Evolutionary conservation across 2,329 filamentous ascomycete species (phyloP).

Genomic region (Botryotinia convoluta): DNA sequence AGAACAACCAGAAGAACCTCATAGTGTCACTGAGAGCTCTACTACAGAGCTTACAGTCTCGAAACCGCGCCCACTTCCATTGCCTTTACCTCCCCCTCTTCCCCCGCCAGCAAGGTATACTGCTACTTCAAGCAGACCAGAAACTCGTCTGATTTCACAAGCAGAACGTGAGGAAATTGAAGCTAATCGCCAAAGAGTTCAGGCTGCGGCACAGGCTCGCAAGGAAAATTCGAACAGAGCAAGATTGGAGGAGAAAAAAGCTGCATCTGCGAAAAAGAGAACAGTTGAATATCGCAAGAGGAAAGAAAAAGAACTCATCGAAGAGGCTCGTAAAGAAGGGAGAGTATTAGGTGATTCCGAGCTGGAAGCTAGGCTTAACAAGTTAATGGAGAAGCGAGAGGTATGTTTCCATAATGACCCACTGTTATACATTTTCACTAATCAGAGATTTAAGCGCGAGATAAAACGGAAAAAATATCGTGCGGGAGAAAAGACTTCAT

Average conservation of each 20-base stretch:
- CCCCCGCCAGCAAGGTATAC: neutral
- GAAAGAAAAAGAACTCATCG: neutral
- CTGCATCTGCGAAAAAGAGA: neutral
- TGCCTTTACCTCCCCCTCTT: neutral
- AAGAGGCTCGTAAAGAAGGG: conserved; percentile 7
- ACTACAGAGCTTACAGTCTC: neutral
- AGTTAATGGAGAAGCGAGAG: conserved; percentile 19
- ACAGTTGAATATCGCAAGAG: neutral
- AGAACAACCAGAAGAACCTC: neutral
- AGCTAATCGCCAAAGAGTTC: neutral
- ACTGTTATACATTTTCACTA: neutral
- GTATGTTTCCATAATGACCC: neutral
- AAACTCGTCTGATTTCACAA: conserved; percentile 8
- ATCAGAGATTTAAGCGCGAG: neutral
- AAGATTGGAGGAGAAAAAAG: neutral
- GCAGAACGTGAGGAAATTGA: conserved; percentile 10
- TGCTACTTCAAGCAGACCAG: neutral
- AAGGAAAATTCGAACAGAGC: neutral
- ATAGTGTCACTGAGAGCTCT: neutral
- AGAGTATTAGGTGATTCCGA: neutral
- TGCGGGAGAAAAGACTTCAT: neutral
- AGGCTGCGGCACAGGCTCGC: neutral
- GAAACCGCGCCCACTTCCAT: neutral
- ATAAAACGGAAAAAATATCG: neutral
- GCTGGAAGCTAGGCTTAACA: conserved; percentile 10